These are phyloP conservation scores for Nannochloropsis salina DNA, from an alignment of 108 stramenopile species.

Conservation along the genomic window DNA sequence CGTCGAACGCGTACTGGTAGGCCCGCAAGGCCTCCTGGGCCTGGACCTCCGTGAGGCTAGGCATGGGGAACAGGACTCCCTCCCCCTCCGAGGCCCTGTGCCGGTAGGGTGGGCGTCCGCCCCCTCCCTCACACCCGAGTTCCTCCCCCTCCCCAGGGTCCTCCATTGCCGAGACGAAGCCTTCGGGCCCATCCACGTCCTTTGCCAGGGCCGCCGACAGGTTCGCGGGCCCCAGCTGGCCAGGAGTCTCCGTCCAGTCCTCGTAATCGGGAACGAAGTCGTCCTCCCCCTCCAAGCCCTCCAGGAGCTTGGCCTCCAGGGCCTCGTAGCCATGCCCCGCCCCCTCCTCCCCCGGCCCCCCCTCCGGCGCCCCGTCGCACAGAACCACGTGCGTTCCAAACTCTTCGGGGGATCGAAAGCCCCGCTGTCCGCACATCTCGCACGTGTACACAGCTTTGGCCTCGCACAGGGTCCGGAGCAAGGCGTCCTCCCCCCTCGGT, in stretches of 20 bases:
- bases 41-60: neutral
- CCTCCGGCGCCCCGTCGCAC: constrained; percentile 43
- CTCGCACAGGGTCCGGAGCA: constrained; percentile 32
- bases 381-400: constrained; percentile 52
- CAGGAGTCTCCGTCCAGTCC: neutral
- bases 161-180: neutral
- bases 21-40: constrained; percentile 23
- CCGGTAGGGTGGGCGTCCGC: neutral
- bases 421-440: constrained; percentile 13
- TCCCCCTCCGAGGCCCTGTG: neutral
- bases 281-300: constrained; percentile 30
- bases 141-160: neutral
- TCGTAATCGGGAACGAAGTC: constrained; percentile 24
- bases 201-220: constrained; percentile 13
- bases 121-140: neutral
- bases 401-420: constrained; percentile 44
- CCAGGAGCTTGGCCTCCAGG: constrained; percentile 27
- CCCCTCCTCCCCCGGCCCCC: constrained; percentile 18
- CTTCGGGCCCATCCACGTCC: neutral
- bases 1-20: constrained; percentile 47
- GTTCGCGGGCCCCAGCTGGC: constrained; percentile 19
- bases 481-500: neutral
- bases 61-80: neutral
- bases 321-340: constrained; percentile 25
- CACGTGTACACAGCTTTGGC: constrained; percentile 3